A percentile compares a stretch with the other conserved stretches of the same genome.
Conservation (phyloP, 2,329 filamentous ascomycete species). For the Ceratocystis destructans region DNA sequence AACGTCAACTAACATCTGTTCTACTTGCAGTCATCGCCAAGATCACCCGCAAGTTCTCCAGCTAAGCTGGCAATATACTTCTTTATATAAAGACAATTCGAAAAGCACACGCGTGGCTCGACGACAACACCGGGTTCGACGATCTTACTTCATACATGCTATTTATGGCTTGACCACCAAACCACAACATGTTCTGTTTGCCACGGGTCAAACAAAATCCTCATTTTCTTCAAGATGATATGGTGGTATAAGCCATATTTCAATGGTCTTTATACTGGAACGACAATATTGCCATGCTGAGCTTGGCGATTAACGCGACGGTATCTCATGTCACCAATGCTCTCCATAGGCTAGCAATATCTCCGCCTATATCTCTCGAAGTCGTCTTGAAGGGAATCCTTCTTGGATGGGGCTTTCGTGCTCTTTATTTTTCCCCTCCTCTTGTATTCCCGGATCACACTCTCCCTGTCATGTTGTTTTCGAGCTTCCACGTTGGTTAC, state of each 20-base stretch:
- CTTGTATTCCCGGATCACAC: conserved; percentile 3
- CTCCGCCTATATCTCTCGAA: background rate
- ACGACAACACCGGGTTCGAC: background rate
- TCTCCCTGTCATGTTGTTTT: conserved; percentile 10
- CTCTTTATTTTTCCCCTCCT: conserved; percentile 2
- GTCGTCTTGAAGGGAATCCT: background rate
- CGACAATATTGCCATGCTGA: background rate
- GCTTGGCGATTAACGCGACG: background rate
- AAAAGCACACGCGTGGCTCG: background rate
- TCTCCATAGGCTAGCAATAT: background rate
- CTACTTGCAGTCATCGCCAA: conserved; percentile 72
- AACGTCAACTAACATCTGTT: conserved; percentile 19
- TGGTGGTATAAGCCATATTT: background rate
- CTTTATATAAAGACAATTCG: background rate
- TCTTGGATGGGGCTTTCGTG: background rate
- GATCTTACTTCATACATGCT: background rate
- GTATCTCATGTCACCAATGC: background rate
- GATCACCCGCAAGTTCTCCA: conserved; percentile 75
- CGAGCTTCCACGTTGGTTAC: conserved; percentile 10
- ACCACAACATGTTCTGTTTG: background rate
- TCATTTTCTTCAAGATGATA: background rate
- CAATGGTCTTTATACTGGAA: background rate
- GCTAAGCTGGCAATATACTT: conserved; percentile 30
- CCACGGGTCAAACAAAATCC: background rate
- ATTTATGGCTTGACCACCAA: background rate